Base-by-base conservation (phyloP, 768 basidiomycete genomes). In the Xerocomus potaroensis region DNA sequence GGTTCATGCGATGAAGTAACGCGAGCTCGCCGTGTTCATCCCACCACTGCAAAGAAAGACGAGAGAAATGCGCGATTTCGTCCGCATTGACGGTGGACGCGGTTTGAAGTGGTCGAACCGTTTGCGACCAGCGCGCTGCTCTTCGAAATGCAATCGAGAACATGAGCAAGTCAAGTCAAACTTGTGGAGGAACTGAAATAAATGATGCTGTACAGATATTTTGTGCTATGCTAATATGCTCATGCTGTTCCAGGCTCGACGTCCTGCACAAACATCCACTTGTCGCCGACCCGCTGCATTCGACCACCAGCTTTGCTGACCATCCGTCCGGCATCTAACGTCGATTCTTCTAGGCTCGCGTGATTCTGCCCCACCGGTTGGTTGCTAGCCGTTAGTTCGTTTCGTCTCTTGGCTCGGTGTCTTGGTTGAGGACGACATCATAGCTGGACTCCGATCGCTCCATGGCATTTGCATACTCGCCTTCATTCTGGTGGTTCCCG, bases 1-100 rank as follows among this genome's bases (percentile, higher is more conserved):
- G 92, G 69, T 99, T 99, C 95, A 99, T 97, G 59, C 81, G 80
- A 62, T 98, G 96, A 27, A 99, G 69, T 30, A 92, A 70, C 3
- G 72, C 75, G 62, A 95, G 94, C 65, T 97, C 94, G 55, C 95
- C 94, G 16, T 74, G 78, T 61, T 95, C 91, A 66, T 94, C 83
- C 93, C 94, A 97, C 94, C 94, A 97, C 59, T 83, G 74, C n/a
- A 86, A 82, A 2, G 91, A 90, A 5, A 96, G 81, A 22, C 77
- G 74, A 3, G 93, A 91, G 65, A 97, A 96, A 64, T 91, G 89
- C 0, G 86, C 82, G 31, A 96, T 87, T 67, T 97, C 94, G 43
- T 74, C 76, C 0, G 74, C 62, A 62, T 95, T 93, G 57, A 92
- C 76, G 31, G 50, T 64, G 7, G 64, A 56, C 8, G 49, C 56